phyloP scores from a whole-genome alignment of 129 eudicot genomes.

The Solidago caesia region DNA sequence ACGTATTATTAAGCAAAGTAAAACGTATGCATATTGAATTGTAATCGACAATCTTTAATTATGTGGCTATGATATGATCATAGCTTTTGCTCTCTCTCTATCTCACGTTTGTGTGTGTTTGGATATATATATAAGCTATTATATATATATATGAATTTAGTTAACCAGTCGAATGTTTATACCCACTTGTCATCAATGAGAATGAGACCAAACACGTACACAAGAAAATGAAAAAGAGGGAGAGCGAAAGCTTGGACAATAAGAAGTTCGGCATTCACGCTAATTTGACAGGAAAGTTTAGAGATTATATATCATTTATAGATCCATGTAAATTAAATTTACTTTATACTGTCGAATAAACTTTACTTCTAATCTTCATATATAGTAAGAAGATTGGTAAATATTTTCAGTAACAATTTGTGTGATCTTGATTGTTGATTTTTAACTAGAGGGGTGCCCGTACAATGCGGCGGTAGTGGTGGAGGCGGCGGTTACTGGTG shows the following conservation, averaged over 20 bases:
- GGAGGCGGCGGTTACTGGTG: too few relatives aligned
- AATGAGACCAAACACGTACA: not conserved
- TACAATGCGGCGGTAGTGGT: too few relatives aligned
- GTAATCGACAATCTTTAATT: not conserved
- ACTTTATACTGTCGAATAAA: not conserved
- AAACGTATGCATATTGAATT: constrained; percentile 17
- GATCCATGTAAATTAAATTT: not conserved
- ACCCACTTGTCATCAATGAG: not conserved
- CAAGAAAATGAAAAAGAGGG: not conserved
- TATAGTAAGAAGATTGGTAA: not conserved
- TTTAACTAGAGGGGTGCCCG: too few relatives aligned
- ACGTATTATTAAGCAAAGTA: constrained; percentile 5
- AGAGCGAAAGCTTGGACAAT: constrained; percentile 1
- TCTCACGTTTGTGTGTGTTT: constrained; percentile 10
- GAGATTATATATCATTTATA: not conserved
- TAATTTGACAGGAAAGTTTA: not conserved
- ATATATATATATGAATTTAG: not conserved
- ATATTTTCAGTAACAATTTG: too few relatives aligned
- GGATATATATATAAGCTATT: not conserved
- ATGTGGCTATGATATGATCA: constrained; percentile 1
- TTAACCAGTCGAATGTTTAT: constrained; percentile 14
- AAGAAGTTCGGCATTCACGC: not conserved
- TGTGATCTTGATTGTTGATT: too few relatives aligned
- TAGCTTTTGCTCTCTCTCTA: not conserved
- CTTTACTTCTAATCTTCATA: not conserved